These are phyloP conservation scores for Rubia yunnanensis DNA, from an alignment of 257 asterid species.

Conservation along the genomic window DNA sequence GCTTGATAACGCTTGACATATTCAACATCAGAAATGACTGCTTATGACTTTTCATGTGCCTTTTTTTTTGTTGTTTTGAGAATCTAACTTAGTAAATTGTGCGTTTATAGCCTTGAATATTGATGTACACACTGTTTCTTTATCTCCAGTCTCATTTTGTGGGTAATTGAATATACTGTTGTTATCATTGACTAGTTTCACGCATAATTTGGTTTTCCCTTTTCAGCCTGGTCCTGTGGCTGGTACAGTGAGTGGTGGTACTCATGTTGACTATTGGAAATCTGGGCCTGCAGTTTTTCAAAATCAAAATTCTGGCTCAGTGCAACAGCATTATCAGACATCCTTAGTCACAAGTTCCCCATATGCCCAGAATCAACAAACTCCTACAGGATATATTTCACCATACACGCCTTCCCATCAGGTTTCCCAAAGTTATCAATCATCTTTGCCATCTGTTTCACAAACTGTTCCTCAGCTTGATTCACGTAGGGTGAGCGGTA, in stretches of 20 bases:
- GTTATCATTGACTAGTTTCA: not conserved
- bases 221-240: conserved; percentile 62
- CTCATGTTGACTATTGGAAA: conserved; percentile 61
- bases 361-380: conserved; percentile 47
- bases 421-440: conserved; percentile 53
- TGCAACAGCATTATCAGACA: conserved; percentile 43
- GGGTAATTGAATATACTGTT: not conserved
- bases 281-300: conserved; percentile 49
- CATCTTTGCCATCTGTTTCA: conserved; percentile 48
- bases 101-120: not conserved
- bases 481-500: conserved; percentile 49
- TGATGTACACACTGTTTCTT: not conserved
- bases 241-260: conserved; percentile 38
- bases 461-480: conserved; percentile 49
- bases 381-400: conserved; percentile 38
- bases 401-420: conserved; percentile 46
- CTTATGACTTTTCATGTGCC: not conserved
- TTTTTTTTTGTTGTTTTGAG: not conserved
- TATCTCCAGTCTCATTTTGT: not conserved
- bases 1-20: not conserved
- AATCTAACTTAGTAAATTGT: not conserved
- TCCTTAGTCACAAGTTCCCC: conserved; percentile 35
- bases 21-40: not conserved
- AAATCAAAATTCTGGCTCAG: conserved; percentile 39
- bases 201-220: conserved; percentile 15